Evolutionary conservation across 495 filamentous ascomycete genomes (phyloP).

Genomic region (Clohesyomyces aquaticus): DNA sequence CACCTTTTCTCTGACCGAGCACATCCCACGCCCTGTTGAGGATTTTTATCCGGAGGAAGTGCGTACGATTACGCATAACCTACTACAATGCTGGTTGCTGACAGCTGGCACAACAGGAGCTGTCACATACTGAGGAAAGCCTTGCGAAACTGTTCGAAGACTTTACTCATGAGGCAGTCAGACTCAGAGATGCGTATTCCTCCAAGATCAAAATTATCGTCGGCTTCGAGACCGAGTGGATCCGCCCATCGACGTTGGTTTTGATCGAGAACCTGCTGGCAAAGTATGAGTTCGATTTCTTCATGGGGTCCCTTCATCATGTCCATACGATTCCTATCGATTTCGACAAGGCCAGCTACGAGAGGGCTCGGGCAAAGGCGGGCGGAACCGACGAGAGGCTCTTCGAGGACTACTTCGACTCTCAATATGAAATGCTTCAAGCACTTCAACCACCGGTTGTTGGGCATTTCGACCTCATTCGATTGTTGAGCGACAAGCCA

Average conservation of each 20-base stretch:
- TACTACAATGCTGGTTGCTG: background rate
- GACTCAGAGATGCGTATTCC: slow-evolving; percentile 71
- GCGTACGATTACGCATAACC: slow-evolving; percentile 25
- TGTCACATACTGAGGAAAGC: slow-evolving; percentile 34
- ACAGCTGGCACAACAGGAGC: slow-evolving; percentile 10
- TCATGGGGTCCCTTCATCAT: slow-evolving; percentile 91
- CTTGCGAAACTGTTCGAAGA: slow-evolving; percentile 63
- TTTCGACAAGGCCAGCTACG: slow-evolving; percentile 71
- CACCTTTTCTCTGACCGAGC: slow-evolving; percentile 90
- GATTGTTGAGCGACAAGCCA: slow-evolving; percentile 73
- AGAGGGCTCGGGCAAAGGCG: slow-evolving; percentile 58
- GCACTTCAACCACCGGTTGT: slow-evolving; percentile 77
- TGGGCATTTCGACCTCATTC: slow-evolving; percentile 91
- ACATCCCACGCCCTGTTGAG: slow-evolving; percentile 79
- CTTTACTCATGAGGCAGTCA: slow-evolving; percentile 71
- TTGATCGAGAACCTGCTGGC: slow-evolving; percentile 63
- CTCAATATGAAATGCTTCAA: slow-evolving; percentile 77
- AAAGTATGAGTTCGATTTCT: slow-evolving; percentile 74
- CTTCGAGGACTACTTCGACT: slow-evolving; percentile 83
- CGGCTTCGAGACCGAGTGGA: slow-evolving; percentile 93
- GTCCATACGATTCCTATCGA: slow-evolving; percentile 85
- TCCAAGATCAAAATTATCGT: slow-evolving; percentile 77
- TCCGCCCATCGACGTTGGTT: slow-evolving; percentile 65
- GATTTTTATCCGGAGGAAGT: slow-evolving; percentile 97
- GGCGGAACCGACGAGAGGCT: slow-evolving; percentile 71